phyloP scores from a whole-genome alignment of 1,284 basidiomycete species.

The Ustilago loliicola region DNA sequence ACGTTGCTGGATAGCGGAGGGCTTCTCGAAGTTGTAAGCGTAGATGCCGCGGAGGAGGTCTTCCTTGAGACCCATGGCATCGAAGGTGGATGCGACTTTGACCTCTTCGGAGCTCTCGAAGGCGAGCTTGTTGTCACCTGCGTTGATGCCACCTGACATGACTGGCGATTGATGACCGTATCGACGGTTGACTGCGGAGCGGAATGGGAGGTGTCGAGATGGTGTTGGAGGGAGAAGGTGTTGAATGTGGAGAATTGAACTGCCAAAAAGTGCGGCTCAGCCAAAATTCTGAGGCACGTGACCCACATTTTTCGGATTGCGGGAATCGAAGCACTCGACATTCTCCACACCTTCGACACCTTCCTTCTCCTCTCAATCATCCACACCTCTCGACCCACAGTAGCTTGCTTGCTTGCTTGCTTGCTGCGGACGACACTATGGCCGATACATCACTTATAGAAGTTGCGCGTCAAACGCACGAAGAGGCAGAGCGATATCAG shows the following conservation, averaged over 20 bases:
- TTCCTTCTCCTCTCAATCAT: background rate
- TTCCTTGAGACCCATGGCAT: constrained; percentile 93
- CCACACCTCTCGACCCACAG: background rate
- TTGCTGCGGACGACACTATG: constrained; percentile 34
- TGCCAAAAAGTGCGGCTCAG: constrained; percentile 1
- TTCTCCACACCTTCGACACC: background rate
- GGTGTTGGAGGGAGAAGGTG: constrained; percentile 1
- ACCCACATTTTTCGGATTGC: constrained; percentile 25
- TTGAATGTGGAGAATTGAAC: background rate
- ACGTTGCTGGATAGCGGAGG: constrained; percentile 63
- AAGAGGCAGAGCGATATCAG: constrained; percentile 91
- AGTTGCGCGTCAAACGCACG: constrained; percentile 90
- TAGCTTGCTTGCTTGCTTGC: background rate
- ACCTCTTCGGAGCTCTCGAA: constrained; percentile 98
- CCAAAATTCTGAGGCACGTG: constrained; percentile 30
- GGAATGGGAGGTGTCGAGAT: constrained; percentile 6
- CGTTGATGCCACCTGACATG: constrained; percentile 59
- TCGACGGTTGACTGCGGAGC: background rate
- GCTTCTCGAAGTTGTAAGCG: constrained; percentile 80
- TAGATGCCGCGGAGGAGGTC: constrained; percentile 97
- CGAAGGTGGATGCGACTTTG: constrained; percentile 75
- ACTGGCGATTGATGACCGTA: background rate
- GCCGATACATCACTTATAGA: constrained; percentile 85
- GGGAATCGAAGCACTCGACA: constrained; percentile 5
- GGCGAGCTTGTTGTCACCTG: constrained; percentile 78